Percentiles rank a stretch among this genome's conserved stretches.
Evolutionary conservation across 192 early-diverging fungal species (phyloP).

Genomic region (Backusella macrospora): DNA sequence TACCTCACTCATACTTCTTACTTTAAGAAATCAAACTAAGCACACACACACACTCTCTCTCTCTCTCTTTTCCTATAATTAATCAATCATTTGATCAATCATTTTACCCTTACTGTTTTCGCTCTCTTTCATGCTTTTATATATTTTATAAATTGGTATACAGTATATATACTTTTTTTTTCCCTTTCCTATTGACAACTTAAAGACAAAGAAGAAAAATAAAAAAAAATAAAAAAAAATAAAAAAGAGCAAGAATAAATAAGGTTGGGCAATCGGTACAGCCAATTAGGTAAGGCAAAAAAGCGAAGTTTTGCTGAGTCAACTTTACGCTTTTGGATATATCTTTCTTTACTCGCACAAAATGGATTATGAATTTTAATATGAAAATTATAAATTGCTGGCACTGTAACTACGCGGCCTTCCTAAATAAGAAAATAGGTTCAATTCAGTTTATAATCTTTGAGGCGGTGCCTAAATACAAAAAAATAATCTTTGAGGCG

Average conservation of each 20-base stretch:
- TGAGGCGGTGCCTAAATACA: not conserved
- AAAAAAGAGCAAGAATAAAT: not conserved
- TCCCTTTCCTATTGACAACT: no score
- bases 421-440: not conserved
- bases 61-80: not conserved
- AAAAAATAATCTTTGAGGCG: no score
- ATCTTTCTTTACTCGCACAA: not conserved
- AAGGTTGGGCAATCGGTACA: not conserved
- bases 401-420: not conserved
- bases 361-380: not conserved
- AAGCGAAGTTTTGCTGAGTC: not conserved
- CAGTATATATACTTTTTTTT: no score
- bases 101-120: no score
- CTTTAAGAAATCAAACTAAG: slow-evolving; percentile 47
- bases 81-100: no score
- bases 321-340: not conserved
- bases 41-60: not conserved
- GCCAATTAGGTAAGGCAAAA: not conserved
- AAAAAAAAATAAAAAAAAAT: not conserved
- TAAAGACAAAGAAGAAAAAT: not conserved
- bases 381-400: not conserved
- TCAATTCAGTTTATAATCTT: not conserved
- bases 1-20: slow-evolving; percentile 48
- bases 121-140: no score
- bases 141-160: no score